These are phyloP conservation scores for Millerago galiae DNA, from an alignment of 805 yeast genomes.

Conservation along the genomic window DNA sequence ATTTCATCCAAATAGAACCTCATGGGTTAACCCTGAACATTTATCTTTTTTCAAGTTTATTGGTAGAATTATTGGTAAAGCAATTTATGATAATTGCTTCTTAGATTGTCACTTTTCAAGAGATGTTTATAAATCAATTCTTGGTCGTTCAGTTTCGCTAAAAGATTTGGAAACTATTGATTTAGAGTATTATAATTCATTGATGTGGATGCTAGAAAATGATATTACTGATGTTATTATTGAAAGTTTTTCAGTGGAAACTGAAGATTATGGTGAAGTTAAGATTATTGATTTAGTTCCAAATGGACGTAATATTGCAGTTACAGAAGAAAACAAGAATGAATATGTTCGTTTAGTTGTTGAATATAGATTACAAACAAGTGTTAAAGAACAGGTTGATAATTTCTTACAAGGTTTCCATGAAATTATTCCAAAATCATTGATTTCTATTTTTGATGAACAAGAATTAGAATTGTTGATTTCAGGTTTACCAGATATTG, in stretches of 20 bases:
- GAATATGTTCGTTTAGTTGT: slow-evolving; percentile 85
- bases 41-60: slow-evolving; percentile 88
- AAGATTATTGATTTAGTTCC: slow-evolving; percentile 77
- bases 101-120: slow-evolving; percentile 93
- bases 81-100: slow-evolving; percentile 78
- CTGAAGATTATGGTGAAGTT: slow-evolving; percentile 90
- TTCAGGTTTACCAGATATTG: slow-evolving; percentile 94
- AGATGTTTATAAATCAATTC: slow-evolving; percentile 84
- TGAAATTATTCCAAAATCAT: slow-evolving; percentile 78
- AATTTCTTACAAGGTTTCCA: slow-evolving; percentile 83
- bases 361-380: slow-evolving; percentile 75
- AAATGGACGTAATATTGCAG: slow-evolving; percentile 75
- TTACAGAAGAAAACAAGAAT: slow-evolving; percentile 83
- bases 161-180: slow-evolving; percentile 95
- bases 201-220: slow-evolving; percentile 94
- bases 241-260: slow-evolving; percentile 89
- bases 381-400: slow-evolving; percentile 84
- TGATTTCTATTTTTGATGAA: slow-evolving; percentile 85
- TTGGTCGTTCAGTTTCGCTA: slow-evolving; percentile 73
- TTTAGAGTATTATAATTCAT: slow-evolving; percentile 83
- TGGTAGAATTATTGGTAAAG: slow-evolving; percentile 92
- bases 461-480: slow-evolving; percentile 90
- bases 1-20: slow-evolving; percentile 90
- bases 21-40: slow-evolving; percentile 91
- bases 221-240: slow-evolving; percentile 93